Conservation (phyloP, 2,329 filamentous ascomycete genomes). For the Colletotrichum sp. region DNA sequence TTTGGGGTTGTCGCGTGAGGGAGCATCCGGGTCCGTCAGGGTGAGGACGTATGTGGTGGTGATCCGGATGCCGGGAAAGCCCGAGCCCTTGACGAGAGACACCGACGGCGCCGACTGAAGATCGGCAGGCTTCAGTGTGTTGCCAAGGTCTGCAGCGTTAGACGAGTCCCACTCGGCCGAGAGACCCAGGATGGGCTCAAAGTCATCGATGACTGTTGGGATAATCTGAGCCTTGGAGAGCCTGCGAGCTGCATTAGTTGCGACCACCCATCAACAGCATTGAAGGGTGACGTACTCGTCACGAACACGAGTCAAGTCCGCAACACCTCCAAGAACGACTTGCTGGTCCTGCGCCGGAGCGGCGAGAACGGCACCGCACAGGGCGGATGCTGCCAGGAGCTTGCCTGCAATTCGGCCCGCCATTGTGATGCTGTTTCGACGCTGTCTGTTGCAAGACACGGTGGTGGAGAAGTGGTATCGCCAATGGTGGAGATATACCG, state of each 20-base stretch:
- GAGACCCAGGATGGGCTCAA: slow-evolving; percentile 21
- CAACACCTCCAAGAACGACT: slow-evolving; percentile 1
- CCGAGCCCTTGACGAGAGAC: slow-evolving; percentile 4
- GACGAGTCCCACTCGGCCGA: slow-evolving; percentile 13
- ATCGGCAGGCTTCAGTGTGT: slow-evolving; percentile 11
- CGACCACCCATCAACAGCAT: background rate
- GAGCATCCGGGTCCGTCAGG: slow-evolving; percentile 49
- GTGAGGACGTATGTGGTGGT: slow-evolving; percentile 34
- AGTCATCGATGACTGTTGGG: slow-evolving; percentile 20
- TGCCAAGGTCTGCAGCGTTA: slow-evolving; percentile 19
- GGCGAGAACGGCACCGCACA: background rate
- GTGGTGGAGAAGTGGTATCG: background rate
- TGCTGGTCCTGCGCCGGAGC: background rate
- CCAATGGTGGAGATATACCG: background rate
- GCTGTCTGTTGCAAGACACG: background rate
- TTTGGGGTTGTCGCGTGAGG: slow-evolving; percentile 44
- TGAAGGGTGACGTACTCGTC: slow-evolving; percentile 9
- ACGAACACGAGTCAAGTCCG: slow-evolving; percentile 21
- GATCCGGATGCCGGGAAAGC: slow-evolving; percentile 18
- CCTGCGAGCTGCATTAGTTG: slow-evolving; percentile 1
- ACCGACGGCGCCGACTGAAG: slow-evolving; percentile 16
- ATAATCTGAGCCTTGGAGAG: slow-evolving; percentile 20
- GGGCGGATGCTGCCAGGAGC: slow-evolving; percentile 6
- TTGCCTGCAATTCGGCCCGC: slow-evolving; percentile 5
- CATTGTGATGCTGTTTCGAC: background rate